phyloP scores from a whole-genome alignment of 2,329 filamentous ascomycete genomes.

The Claviceps capensis region DNA sequence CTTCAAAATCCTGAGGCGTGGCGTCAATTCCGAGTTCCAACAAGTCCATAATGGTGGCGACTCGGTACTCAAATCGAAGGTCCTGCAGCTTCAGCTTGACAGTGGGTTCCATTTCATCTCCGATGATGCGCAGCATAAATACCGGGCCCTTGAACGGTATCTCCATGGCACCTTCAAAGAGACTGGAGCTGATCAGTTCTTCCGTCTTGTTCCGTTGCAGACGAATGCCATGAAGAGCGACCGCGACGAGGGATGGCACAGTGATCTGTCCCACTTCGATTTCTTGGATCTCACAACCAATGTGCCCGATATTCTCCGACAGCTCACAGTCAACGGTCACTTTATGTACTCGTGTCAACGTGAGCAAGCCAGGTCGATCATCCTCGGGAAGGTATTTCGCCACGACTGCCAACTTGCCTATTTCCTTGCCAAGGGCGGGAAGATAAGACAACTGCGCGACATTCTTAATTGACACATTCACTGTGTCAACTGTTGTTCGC shows the following conservation, averaged over 20 bases:
- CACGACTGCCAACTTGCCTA: constrained; percentile 72
- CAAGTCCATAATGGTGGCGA: constrained; percentile 69
- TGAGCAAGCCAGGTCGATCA: constrained; percentile 78
- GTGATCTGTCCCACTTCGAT: constrained; percentile 70
- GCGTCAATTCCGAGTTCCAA: constrained; percentile 55
- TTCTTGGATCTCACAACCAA: constrained; percentile 44
- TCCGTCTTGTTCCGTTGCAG: constrained; percentile 54
- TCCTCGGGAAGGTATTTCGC: constrained; percentile 94
- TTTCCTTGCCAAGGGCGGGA: constrained; percentile 59
- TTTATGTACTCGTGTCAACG: constrained; percentile 52
- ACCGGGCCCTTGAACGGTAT: constrained; percentile 29
- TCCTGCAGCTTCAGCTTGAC: constrained; percentile 82
- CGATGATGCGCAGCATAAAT: constrained; percentile 79
- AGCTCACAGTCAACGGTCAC: constrained; percentile 49
- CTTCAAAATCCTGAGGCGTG: constrained; percentile 59
- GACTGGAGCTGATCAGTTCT: constrained; percentile 49
- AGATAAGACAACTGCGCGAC: constrained; percentile 54
- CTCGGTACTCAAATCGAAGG: constrained; percentile 74
- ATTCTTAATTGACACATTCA: constrained; percentile 49
- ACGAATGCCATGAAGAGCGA: constrained; percentile 53
- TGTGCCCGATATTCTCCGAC: constrained; percentile 53
- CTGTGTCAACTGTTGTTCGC: constrained; percentile 50
- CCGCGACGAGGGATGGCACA: constrained; percentile 66
- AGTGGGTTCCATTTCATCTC: constrained; percentile 85
- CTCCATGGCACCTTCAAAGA: constrained; percentile 15